Percentiles rank a stretch among this genome's conserved stretches.
Conservation (phyloP, 2,329 filamentous ascomycete genomes). For the Teratosphaeria destructans region DNA sequence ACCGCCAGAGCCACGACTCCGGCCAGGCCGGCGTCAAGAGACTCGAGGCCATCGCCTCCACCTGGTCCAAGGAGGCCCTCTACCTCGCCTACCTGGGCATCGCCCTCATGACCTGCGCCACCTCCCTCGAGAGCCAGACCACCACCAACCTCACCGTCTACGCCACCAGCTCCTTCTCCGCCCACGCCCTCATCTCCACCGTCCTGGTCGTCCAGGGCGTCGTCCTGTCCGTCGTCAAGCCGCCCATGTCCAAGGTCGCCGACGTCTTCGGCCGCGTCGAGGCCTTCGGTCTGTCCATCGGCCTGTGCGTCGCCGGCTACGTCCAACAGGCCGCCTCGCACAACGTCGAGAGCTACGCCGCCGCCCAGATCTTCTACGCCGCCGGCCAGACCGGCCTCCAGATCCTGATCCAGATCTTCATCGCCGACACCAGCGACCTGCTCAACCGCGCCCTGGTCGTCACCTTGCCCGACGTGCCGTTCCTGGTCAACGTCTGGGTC, state of each 20-base stretch:
- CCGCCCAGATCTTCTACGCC: conserved; percentile 52
- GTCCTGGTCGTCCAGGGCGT: conserved; percentile 54
- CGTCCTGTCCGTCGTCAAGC: conserved; percentile 51
- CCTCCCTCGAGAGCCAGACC: conserved; percentile 56
- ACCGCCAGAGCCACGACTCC: conserved; percentile 13
- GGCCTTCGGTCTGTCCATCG: conserved; percentile 44
- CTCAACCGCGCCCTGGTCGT: conserved; percentile 51
- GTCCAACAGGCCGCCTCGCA: conserved; percentile 47
- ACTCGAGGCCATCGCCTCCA: conserved; percentile 38
- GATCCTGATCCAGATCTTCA: conserved; percentile 54
- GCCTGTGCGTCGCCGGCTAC: conserved; percentile 48
- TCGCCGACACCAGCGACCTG: conserved; percentile 52
- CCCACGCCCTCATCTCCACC: conserved; percentile 56
- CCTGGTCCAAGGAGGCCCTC: conserved; percentile 39
- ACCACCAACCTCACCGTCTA: conserved; percentile 51
- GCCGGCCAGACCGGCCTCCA: conserved; percentile 50
- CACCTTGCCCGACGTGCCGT: conserved; percentile 49
- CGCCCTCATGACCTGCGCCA: conserved; percentile 47
- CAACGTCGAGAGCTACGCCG: conserved; percentile 45
- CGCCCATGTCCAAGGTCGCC: conserved; percentile 51
- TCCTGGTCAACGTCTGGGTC: conserved; percentile 52
- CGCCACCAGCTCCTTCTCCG: conserved; percentile 54
- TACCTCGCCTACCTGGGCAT: conserved; percentile 37
- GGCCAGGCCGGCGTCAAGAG: conserved; percentile 39
- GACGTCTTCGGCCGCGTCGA: conserved; percentile 54